phyloP scores from a whole-genome alignment of 495 filamentous ascomycete genomes.

The Lepraria neglecta region DNA sequence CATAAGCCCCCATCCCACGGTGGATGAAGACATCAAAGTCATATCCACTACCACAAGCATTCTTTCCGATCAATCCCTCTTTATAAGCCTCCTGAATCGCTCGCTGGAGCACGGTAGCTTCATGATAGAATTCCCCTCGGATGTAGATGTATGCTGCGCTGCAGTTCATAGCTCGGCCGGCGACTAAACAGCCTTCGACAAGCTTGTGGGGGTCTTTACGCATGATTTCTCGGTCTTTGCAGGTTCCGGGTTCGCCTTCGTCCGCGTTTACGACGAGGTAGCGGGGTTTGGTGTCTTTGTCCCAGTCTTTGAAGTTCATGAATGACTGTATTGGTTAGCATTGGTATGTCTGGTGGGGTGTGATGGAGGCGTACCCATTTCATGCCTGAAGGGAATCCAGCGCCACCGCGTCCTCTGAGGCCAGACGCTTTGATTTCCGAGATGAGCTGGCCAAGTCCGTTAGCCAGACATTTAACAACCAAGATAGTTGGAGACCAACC shows the following conservation, averaged over 20 bases:
- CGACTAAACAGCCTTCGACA: conserved; percentile 92
- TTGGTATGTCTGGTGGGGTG: conserved; percentile 19
- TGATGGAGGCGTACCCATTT: conserved; percentile 71
- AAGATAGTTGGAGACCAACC: conserved; percentile 44
- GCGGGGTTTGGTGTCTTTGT: conserved; percentile 91
- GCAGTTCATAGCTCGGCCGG: conserved; percentile 95
- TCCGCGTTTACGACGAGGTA: conserved; percentile 98
- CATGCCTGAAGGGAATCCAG: conserved; percentile 94
- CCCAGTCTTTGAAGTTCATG: conserved; percentile 99
- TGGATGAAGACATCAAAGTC: conserved; percentile 97
- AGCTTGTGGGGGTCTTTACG: conserved; percentile 99
- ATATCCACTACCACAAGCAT: conserved; percentile 92
- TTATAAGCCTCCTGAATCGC: conserved; percentile 97
- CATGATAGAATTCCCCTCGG: conserved; percentile 96
- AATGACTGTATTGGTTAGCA: conserved; percentile 63
- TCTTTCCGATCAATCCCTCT: conserved; percentile 91
- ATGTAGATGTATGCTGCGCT: conserved; percentile 99
- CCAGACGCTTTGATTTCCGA: conserved; percentile 93
- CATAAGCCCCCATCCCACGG: conserved; percentile 94
- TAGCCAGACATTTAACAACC: conserved; percentile 18
- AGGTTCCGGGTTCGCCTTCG: conserved; percentile 97
- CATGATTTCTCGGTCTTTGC: conserved; percentile 99
- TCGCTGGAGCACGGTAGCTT: conserved; percentile 85
- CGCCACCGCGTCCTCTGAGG: conserved; percentile 90
- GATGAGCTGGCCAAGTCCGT: conserved; percentile 59